These are phyloP conservation scores for Colletotrichum sp. DNA, from an alignment of 2,329 filamentous ascomycete species.

Conservation along the genomic window DNA sequence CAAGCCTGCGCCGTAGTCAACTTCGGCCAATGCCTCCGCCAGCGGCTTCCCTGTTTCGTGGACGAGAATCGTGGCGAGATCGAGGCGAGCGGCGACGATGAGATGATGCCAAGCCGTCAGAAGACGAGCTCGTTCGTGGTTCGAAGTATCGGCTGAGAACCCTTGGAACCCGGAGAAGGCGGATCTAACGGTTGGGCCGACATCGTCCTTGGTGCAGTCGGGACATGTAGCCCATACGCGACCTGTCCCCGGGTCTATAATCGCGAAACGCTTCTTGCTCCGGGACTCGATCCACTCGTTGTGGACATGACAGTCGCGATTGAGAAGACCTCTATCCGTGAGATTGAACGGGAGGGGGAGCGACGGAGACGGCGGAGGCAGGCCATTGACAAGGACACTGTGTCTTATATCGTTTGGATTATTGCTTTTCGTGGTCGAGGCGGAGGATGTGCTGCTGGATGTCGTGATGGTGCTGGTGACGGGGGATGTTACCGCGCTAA, in stretches of 20 bases:
- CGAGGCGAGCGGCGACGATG: constrained; percentile 38
- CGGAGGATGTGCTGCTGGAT: background rate
- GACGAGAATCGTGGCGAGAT: constrained; percentile 43
- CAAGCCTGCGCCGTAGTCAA: constrained; percentile 60
- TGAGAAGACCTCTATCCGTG: constrained; percentile 50
- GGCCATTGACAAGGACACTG: background rate
- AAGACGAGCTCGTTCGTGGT: constrained; percentile 37
- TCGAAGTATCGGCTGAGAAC: constrained; percentile 41
- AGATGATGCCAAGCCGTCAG: constrained; percentile 41
- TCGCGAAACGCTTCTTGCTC: constrained; percentile 53
- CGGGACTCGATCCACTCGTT: constrained; percentile 50
- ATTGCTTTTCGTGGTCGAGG: background rate
- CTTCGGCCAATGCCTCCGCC: constrained; percentile 56
- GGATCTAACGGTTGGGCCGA: constrained; percentile 40
- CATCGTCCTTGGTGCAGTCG: constrained; percentile 46
- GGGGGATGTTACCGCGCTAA: constrained; percentile 2
- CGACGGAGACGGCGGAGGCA: background rate
- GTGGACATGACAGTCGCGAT: constrained; percentile 55
- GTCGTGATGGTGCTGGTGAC: constrained; percentile 2
- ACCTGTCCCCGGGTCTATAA: constrained; percentile 58
- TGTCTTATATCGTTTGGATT: background rate
- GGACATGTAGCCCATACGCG: constrained; percentile 56
- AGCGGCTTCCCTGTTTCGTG: constrained; percentile 64
- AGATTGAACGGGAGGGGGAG: constrained; percentile 45
- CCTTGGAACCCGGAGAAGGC: constrained; percentile 39